phyloP scores from a whole-genome alignment of 2,329 filamentous ascomycete genomes.

The Magnaporthiopsis incrustans region DNA sequence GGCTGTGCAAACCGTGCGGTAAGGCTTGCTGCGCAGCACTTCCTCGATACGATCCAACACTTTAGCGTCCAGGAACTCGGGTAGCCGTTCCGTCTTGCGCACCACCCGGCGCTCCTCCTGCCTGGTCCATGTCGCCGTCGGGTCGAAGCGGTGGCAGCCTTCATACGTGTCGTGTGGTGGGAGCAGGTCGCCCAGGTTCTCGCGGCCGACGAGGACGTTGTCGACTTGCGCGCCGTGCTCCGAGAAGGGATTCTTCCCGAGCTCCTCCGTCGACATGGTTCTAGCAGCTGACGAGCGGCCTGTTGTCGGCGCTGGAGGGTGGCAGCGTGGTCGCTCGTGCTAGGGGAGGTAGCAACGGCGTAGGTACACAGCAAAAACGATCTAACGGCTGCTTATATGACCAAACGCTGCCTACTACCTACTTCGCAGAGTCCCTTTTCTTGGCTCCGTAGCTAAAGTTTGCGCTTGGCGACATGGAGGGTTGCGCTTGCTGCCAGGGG shows the following conservation, averaged over 20 bases:
- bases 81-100: constrained; percentile 34
- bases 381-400: background rate
- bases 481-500: background rate
- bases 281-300: background rate
- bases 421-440: background rate
- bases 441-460: background rate
- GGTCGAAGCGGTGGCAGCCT: constrained; percentile 33
- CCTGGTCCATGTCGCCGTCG: constrained; percentile 38
- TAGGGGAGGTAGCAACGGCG: too few species aligned
- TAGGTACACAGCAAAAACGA: background rate
- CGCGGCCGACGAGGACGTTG: constrained; percentile 26
- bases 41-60: too few species aligned
- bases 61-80: too few species aligned
- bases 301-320: background rate
- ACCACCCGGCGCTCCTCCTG: constrained; percentile 49
- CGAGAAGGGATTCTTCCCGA: background rate
- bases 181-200: constrained; percentile 25
- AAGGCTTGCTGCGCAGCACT: too few species aligned
- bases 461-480: background rate
- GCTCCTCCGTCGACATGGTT: background rate
- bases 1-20: too few species aligned
- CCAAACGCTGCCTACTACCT: too few species aligned
- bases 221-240: constrained; percentile 16
- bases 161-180: constrained; percentile 28
- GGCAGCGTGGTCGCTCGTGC: background rate